Evolutionary conservation across 2,329 filamentous ascomycete genomes (phyloP), one percentile per base, ranked within the genome.

Genomic region (Fusarium marasasianum): DNA sequence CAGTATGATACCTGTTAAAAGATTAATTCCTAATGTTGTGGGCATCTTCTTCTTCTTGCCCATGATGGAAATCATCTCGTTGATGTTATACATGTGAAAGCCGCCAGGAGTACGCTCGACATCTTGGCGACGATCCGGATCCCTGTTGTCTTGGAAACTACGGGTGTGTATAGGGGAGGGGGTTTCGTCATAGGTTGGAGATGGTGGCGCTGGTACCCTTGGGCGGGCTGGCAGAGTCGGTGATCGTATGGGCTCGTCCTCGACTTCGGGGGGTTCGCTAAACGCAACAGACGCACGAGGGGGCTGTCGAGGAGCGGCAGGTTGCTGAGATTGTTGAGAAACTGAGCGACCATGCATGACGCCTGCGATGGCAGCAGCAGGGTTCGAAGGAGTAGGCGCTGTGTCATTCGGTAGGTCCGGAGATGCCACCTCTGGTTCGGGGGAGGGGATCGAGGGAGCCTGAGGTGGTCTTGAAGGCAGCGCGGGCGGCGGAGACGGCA

Each of bases 31-130:
- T 43, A 98, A 83, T 0, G 94, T 98, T n/a, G 95, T 98, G 3
- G 96, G 95, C 94, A 98, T 96, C 85, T 98, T 98, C 87, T 98
- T 98, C 79, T 94, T 93, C 86, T 97, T 98, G 64, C 96, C 96
- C 91, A 98, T 95, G 50, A 96, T 91, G n/a, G 95, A 96, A 9
- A 98, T 91, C 93, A 98, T 98, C 83, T 98, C 96, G 80, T 95
- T 97, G 78, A 98, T 95, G 78, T 98, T 98, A 84, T 98, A 98
- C 82, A 98, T 87, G 80, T 97, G 95, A 80, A 95, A 98, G 5
- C 94, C 94, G 24, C 94, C 93, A 10, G 94, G 93, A 5, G 92
- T 91, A 37, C 82, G 81, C 43, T 85, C 84, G 22, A 86, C 63
- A 65, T 74, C 71, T 48, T 86, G 40, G 38, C 71, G 71, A 26